Evolutionary conservation across 495 filamentous ascomycete genomes (phyloP).

Genomic region (Hypoxylon trugodes): DNA sequence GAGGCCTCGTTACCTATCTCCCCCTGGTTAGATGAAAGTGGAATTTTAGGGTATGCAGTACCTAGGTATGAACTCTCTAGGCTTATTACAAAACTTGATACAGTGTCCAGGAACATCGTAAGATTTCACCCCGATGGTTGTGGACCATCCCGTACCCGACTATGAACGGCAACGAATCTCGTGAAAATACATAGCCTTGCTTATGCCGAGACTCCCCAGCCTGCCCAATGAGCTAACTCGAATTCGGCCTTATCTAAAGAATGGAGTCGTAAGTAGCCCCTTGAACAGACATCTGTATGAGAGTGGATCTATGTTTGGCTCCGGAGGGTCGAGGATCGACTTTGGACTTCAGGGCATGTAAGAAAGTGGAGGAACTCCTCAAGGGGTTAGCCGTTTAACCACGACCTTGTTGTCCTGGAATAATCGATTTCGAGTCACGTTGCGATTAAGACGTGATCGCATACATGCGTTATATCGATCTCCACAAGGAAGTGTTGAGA

Average conservation of each 20-base stretch:
- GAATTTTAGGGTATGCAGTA: conserved; percentile 14
- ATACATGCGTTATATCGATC: too few species aligned
- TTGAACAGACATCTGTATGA: conserved; percentile 4
- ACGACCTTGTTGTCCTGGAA: conserved; percentile 7
- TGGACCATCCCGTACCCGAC: conserved; percentile 9
- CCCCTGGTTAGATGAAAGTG: not conserved
- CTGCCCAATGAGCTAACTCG: conserved; percentile 9
- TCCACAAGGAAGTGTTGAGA: not conserved
- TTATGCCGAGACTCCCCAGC: conserved; percentile 13
- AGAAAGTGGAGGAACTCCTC: conserved; percentile 17
- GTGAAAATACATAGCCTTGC: conserved; percentile 29
- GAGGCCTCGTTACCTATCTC: conserved; percentile 14
- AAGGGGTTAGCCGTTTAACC: conserved; percentile 14
- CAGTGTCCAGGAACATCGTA: conserved; percentile 19
- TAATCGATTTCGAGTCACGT: not conserved
- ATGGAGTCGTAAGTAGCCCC: conserved; percentile 11
- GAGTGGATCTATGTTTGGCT: conserved; percentile 25
- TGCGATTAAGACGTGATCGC: not conserved
- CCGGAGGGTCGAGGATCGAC: conserved; percentile 6
- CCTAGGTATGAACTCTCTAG: conserved; percentile 8
- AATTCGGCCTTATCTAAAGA: conserved; percentile 20
- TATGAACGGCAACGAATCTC: conserved; percentile 20
- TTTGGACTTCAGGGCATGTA: conserved; percentile 10
- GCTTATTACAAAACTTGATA: conserved; percentile 11
- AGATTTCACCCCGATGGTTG: conserved; percentile 17